Evolutionary conservation across 139 green algal genomes (phyloP).

Genomic region (Volvox africanus): DNA sequence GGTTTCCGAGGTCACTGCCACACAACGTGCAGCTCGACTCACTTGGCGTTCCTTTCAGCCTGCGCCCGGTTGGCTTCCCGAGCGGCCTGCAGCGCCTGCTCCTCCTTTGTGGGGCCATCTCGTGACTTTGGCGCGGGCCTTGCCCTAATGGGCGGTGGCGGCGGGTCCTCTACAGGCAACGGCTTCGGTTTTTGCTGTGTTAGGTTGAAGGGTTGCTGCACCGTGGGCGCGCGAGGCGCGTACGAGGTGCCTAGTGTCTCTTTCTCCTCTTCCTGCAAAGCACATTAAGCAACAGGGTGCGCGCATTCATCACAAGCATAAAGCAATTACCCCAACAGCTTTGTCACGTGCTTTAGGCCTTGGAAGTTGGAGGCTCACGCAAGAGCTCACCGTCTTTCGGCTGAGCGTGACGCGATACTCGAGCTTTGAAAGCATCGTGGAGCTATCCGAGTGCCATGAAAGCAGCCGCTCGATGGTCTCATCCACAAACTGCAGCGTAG

Average conservation of each 20-base stretch:
- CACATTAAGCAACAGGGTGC: no score
- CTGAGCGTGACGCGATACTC: constrained; percentile 51
- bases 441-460: constrained; percentile 53
- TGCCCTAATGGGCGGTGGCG: constrained; percentile 48
- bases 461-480: constrained; percentile 58
- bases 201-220: constrained; percentile 79
- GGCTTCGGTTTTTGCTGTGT: constrained; percentile 70
- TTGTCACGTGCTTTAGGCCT: no score
- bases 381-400: constrained; percentile 29
- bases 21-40: neutral
- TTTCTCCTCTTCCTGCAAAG: constrained; percentile 25
- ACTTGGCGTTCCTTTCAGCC: constrained; percentile 41
- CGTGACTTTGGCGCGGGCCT: constrained; percentile 55
- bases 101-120: constrained; percentile 73
- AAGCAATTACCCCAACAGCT: no score
- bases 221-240: constrained; percentile 44
- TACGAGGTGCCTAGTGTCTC: constrained; percentile 30
- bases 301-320: no score
- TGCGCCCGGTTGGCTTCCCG: constrained; percentile 61
- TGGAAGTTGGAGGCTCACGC: no score
- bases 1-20: no score
- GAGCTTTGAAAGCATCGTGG: constrained; percentile 62
- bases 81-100: constrained; percentile 70
- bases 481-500: constrained; percentile 58
- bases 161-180: constrained; percentile 66